Conservation (phyloP, 1,139 yeast genomes). For the Sugiyamaella sp. region DNA sequence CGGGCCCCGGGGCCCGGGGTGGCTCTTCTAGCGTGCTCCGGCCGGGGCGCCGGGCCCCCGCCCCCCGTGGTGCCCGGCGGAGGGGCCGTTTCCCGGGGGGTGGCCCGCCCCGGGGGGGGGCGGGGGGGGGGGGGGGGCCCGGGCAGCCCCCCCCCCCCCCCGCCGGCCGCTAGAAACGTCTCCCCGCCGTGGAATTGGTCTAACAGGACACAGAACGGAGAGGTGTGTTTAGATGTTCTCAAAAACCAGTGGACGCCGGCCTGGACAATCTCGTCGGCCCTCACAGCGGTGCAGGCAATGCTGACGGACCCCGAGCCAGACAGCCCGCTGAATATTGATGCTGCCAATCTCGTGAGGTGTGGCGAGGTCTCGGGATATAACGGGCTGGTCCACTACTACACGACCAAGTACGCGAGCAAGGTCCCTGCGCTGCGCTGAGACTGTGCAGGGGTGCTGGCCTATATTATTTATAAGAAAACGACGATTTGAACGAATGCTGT, state of each 20-base stretch:
- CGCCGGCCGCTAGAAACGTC: too few species aligned
- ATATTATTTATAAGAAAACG: too few species aligned
- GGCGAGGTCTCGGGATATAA: slow-evolving; percentile 61
- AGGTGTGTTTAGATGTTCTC: slow-evolving; percentile 81
- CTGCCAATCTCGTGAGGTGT: slow-evolving; percentile 71
- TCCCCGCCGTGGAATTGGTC: too few species aligned
- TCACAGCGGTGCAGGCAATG: slow-evolving; percentile 70
- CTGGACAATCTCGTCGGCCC: slow-evolving; percentile 74
- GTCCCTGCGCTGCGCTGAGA: not conserved
- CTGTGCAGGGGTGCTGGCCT: not conserved
- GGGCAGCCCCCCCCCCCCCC: too few species aligned
- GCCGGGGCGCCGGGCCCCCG: not conserved
- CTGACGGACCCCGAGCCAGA: slow-evolving; percentile 81
- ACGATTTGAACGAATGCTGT: too few species aligned
- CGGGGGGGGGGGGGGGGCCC: too few species aligned
- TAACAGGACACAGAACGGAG: slow-evolving; percentile 56
- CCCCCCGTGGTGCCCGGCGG: not conserved
- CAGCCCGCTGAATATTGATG: slow-evolving; percentile 82
- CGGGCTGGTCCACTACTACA: slow-evolving; percentile 64
- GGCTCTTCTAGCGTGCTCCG: too few species aligned
- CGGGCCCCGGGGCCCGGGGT: too few species aligned
- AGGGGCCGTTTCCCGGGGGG: too few species aligned
- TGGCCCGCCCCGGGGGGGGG: too few species aligned
- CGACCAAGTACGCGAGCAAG: slow-evolving; percentile 43
- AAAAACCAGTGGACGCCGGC: slow-evolving; percentile 83